Evolutionary conservation across 352 stramenopile genomes (phyloP).

Genomic region (Phytophthora gonapodyides): DNA sequence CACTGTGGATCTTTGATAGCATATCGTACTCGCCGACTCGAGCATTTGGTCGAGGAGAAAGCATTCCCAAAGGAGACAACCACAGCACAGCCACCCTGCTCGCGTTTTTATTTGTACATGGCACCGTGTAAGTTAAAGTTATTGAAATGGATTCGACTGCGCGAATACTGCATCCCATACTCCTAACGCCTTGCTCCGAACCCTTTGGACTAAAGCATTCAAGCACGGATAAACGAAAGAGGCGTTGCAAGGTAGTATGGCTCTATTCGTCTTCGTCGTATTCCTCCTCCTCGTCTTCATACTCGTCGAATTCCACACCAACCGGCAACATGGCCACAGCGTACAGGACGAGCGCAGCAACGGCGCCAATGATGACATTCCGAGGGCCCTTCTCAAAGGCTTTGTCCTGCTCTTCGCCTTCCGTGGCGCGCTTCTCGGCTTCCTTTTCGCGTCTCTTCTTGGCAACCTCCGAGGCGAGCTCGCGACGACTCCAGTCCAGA

Average conservation of each 20-base stretch:
- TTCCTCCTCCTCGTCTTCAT: slow-evolving; percentile 48
- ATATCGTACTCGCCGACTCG: slow-evolving; percentile 1
- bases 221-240: too few relatives aligned
- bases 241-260: slow-evolving; percentile 1
- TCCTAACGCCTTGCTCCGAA: too few relatives aligned
- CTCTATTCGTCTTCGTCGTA: slow-evolving; percentile 48
- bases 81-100: slow-evolving; percentile 17
- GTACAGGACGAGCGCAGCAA: slow-evolving; percentile 76
- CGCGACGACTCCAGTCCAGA: slow-evolving; percentile 83
- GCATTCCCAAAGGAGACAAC: slow-evolving; percentile 18
- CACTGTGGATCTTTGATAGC: slow-evolving; percentile 48
- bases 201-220: too few relatives aligned
- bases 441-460: slow-evolving; percentile 53
- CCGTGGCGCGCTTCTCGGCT: slow-evolving; percentile 16
- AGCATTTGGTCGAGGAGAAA: slow-evolving; percentile 20
- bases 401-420: slow-evolving; percentile 34
- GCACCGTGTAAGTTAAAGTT: slow-evolving; percentile 47
- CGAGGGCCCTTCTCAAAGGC: slow-evolving; percentile 76
- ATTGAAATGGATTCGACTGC: slow-evolving; percentile 42
- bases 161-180: not conserved
- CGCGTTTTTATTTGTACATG: slow-evolving; percentile 51
- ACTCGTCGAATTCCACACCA: slow-evolving; percentile 51
- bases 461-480: slow-evolving; percentile 57
- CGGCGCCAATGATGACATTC: slow-evolving; percentile 81
- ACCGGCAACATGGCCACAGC: slow-evolving; percentile 66